phyloP scores from a whole-genome alignment of 2,329 filamentous ascomycete genomes.

The Rhynchosporium agropyri region DNA sequence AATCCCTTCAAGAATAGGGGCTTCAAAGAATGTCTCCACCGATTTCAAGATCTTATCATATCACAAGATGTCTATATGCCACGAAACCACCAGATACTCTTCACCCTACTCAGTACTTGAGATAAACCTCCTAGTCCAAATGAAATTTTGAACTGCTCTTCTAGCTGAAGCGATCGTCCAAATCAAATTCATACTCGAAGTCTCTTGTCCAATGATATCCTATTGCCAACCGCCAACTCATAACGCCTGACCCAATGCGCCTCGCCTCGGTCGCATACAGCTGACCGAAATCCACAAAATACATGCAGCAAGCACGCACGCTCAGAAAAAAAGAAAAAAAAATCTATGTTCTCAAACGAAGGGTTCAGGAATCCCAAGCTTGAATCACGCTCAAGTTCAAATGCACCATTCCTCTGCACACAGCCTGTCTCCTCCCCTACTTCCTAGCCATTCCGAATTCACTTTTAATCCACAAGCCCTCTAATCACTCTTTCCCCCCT shows the following conservation, averaged over 20 bases:
- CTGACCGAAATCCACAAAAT: neutral
- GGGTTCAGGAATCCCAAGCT: too few species aligned
- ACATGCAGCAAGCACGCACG: neutral
- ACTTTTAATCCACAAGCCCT: neutral
- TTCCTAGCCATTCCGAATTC: neutral
- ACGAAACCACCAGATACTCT: neutral
- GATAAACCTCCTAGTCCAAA: neutral
- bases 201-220: neutral
- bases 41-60: conserved; percentile 7
- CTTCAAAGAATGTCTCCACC: neutral
- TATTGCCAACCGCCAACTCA: neutral
- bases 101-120: neutral
- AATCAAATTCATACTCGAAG: neutral
- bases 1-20: neutral
- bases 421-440: neutral
- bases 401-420: too few species aligned
- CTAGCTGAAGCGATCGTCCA: neutral
- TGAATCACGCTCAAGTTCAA: too few species aligned
- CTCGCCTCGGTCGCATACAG: conserved; percentile 17
- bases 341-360: too few species aligned
- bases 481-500: conserved; percentile 37
- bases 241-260: conserved; percentile 18
- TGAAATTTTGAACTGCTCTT: neutral
- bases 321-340: neutral
- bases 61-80: conserved; percentile 3